Evolutionary conservation across 177 flowering plant genomes (phyloP).

Genomic region (Tripterygium wilfordii): DNA sequence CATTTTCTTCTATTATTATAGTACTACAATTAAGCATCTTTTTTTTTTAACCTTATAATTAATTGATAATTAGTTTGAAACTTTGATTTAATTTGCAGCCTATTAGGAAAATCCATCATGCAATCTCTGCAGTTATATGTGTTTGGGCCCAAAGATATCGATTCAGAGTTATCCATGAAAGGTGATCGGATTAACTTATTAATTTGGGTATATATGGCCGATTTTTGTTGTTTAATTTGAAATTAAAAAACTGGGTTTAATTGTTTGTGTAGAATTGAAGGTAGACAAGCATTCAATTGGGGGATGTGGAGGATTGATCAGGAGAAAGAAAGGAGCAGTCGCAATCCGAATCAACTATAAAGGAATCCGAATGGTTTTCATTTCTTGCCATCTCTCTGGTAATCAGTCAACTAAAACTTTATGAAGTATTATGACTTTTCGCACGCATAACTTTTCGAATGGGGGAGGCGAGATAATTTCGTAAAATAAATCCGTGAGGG

Average conservation of each 20-base stretch:
- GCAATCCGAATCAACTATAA: slow-evolving; percentile 54
- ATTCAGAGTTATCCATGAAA: slow-evolving; percentile 27
- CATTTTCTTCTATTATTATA: too few relatives aligned
- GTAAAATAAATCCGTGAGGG: too few relatives aligned
- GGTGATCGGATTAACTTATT: slow-evolving; percentile 23
- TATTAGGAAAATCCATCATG: slow-evolving; percentile 57
- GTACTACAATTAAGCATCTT: not conserved
- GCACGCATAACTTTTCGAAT: not conserved
- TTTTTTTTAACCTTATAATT: not conserved
- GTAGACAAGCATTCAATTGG: slow-evolving; percentile 48
- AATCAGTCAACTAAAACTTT: too few relatives aligned
- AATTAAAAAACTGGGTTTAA: not conserved
- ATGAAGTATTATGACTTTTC: not conserved
- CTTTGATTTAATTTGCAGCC: slow-evolving; percentile 18
- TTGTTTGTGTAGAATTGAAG: slow-evolving; percentile 28
- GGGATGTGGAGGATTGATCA: slow-evolving; percentile 58
- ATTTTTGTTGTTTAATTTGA: too few relatives aligned
- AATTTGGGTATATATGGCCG: too few relatives aligned
- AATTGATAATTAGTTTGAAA: too few relatives aligned
- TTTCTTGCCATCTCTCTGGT: slow-evolving; percentile 78
- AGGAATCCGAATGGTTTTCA: slow-evolving; percentile 50
- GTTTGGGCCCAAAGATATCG: slow-evolving; percentile 56
- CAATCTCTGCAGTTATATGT: slow-evolving; percentile 66
- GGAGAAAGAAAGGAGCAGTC: slow-evolving; percentile 78
- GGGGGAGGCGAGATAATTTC: too few relatives aligned